These are phyloP conservation scores for Extremus antarcticus DNA, from an alignment of 495 filamentous ascomycete species.

Conservation along the genomic window DNA sequence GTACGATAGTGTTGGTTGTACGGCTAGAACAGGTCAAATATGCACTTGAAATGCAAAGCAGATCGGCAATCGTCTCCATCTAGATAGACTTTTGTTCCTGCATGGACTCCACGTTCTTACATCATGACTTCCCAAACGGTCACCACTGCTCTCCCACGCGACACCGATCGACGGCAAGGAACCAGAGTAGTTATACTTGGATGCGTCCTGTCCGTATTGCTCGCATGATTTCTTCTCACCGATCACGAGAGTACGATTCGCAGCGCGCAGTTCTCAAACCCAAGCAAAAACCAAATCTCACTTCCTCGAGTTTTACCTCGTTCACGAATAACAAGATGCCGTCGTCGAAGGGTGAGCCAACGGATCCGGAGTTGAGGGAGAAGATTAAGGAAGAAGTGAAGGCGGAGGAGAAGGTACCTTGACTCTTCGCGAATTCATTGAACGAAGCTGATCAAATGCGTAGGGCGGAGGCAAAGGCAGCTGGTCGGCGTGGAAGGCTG, in stretches of 20 bases:
- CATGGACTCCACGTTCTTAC: not conserved
- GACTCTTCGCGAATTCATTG: too few species aligned
- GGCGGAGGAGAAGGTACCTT: slow-evolving; percentile 12
- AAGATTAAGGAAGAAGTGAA: slow-evolving; percentile 17
- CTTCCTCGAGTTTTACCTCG: not conserved
- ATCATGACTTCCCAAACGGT: not conserved
- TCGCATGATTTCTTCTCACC: not conserved
- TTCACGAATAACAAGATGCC: slow-evolving; percentile 8
- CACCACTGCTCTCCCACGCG: not conserved
- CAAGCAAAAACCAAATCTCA: not conserved
- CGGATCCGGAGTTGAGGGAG: slow-evolving; percentile 14
- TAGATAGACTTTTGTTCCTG: not conserved
- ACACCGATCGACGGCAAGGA: too few species aligned
- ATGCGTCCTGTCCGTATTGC: not conserved
- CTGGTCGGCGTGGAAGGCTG: slow-evolving; percentile 19
- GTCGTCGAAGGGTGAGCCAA: slow-evolving; percentile 17
- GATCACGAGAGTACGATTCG: too few species aligned
- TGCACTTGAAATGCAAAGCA: too few species aligned
- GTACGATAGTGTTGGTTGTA: too few species aligned
- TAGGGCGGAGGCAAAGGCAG: slow-evolving; percentile 12
- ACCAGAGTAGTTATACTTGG: too few species aligned
- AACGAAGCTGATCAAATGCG: not conserved
- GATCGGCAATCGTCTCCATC: not conserved
- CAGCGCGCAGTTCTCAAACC: not conserved
- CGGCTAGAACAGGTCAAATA: not conserved